phyloP scores from a whole-genome alignment of 1,284 basidiomycete species.

The Fomes fomentarius region DNA sequence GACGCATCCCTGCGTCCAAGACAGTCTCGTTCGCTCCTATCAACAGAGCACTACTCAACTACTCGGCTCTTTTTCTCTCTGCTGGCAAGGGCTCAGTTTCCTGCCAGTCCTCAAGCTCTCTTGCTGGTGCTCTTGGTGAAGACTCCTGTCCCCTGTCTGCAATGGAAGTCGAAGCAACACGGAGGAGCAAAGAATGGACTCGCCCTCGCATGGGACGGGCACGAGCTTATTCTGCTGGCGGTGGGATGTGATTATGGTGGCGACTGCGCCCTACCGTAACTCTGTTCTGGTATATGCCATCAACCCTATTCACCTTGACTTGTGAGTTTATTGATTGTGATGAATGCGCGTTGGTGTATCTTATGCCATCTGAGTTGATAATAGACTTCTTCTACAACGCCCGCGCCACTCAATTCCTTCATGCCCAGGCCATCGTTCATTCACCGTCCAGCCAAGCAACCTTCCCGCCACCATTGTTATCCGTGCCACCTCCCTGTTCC shows the following conservation, averaged over 20 bases:
- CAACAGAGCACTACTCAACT: neutral
- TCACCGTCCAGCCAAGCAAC: no score
- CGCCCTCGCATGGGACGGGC: slow-evolving; percentile 20
- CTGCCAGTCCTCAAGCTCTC: slow-evolving; percentile 18
- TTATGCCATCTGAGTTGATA: no score
- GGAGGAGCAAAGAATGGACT: slow-evolving; percentile 14
- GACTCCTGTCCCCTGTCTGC: neutral
- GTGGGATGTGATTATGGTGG: slow-evolving; percentile 14
- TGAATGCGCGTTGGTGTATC: no score
- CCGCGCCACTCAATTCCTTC: no score
- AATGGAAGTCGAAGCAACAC: slow-evolving; percentile 1
- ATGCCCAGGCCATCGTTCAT: no score
- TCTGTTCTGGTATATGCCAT: neutral
- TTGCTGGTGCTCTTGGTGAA: slow-evolving; percentile 22
- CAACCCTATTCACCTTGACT: neutral
- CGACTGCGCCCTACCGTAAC: no score
- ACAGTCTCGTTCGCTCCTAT: slow-evolving; percentile 9
- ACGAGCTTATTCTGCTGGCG: slow-evolving; percentile 22
- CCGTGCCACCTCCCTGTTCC: neutral
- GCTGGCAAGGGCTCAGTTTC: neutral
- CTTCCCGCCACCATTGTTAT: no score
- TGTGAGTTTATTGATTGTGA: neutral
- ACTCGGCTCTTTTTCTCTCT: neutral
- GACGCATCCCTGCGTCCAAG: neutral
- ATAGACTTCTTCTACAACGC: no score